Percentiles rank a stretch among this genome's conserved stretches.
These are phyloP conservation scores for Macrophomina tecta DNA, from an alignment of 2,329 filamentous ascomycete genomes.

Conservation along the genomic window DNA sequence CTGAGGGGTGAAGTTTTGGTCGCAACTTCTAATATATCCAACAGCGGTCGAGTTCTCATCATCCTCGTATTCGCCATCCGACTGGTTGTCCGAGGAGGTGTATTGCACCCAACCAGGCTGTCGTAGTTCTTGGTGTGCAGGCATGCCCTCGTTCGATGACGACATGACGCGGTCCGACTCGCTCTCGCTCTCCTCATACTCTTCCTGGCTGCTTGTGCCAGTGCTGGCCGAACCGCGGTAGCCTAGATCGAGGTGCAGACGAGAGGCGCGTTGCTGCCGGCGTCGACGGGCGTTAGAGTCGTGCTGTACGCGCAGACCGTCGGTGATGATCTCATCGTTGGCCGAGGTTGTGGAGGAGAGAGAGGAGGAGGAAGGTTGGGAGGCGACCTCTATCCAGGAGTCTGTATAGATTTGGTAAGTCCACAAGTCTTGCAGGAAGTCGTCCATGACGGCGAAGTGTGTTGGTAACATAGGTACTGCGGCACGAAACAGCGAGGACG, in stretches of 20 bases:
- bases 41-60: slow-evolving; percentile 81
- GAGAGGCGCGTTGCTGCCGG: slow-evolving; percentile 39
- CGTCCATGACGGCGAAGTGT: slow-evolving; percentile 25
- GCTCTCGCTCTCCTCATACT: slow-evolving; percentile 92
- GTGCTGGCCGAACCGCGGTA: slow-evolving; percentile 45
- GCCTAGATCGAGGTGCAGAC: slow-evolving; percentile 39
- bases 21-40: slow-evolving; percentile 64
- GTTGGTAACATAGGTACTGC: not conserved
- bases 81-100: slow-evolving; percentile 44
- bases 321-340: slow-evolving; percentile 89
- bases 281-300: slow-evolving; percentile 65
- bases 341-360: slow-evolving; percentile 79
- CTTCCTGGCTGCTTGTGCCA: slow-evolving; percentile 79
- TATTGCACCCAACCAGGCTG: slow-evolving; percentile 36
- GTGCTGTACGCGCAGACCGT: slow-evolving; percentile 77
- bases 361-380: slow-evolving; percentile 91
- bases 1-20: slow-evolving; percentile 75
- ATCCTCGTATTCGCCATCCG: slow-evolving; percentile 44
- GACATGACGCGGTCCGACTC: slow-evolving; percentile 78
- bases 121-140: slow-evolving; percentile 36
- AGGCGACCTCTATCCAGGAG: slow-evolving; percentile 95
- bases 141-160: slow-evolving; percentile 66
- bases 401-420: slow-evolving; percentile 54
- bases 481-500: not conserved
- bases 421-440: slow-evolving; percentile 28